These are phyloP conservation scores for Arxiozyma bovina DNA, from an alignment of 1,139 yeast species.

Conservation along the genomic window DNA sequence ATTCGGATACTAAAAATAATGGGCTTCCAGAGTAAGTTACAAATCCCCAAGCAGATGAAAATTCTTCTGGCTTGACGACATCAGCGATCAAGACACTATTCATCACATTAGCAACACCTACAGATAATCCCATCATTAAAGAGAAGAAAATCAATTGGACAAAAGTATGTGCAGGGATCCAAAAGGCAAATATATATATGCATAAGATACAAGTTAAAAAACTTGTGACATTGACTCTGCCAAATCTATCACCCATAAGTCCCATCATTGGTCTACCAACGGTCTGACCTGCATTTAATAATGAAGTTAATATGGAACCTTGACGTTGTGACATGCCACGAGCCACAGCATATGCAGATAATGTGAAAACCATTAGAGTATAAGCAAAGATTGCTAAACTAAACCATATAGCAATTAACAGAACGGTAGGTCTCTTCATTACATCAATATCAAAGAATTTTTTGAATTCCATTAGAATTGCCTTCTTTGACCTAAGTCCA, in stretches of 20 bases:
- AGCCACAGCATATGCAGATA: constrained; percentile 53
- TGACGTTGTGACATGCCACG: constrained; percentile 48
- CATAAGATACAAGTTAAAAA: constrained; percentile 22
- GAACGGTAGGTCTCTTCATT: constrained; percentile 16
- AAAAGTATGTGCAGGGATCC: constrained; percentile 44
- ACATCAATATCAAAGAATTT: constrained; percentile 9
- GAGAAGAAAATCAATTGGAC: constrained; percentile 46
- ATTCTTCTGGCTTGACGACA: constrained; percentile 38
- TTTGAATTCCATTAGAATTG: constrained; percentile 9
- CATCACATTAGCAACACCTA: constrained; percentile 62
- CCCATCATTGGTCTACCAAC: constrained; percentile 64
- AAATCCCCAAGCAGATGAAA: constrained; percentile 55
- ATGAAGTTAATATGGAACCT: constrained; percentile 53
- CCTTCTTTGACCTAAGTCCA: constrained; percentile 15
- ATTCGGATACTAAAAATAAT: constrained; percentile 42
- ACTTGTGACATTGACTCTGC: constrained; percentile 47
- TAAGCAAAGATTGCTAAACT: constrained; percentile 48
- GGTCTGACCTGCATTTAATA: constrained; percentile 54
- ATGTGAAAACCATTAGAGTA: constrained; percentile 49
- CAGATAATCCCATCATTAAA: constrained; percentile 43
- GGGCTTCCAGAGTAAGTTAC: constrained; percentile 43
- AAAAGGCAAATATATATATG: constrained; percentile 32
- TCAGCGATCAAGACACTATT: constrained; percentile 54
- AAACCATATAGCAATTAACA: constrained; percentile 46
- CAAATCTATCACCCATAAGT: constrained; percentile 45